Conservation (phyloP, 768 basidiomycete species). For the Chalciporus piperatus region DNA sequence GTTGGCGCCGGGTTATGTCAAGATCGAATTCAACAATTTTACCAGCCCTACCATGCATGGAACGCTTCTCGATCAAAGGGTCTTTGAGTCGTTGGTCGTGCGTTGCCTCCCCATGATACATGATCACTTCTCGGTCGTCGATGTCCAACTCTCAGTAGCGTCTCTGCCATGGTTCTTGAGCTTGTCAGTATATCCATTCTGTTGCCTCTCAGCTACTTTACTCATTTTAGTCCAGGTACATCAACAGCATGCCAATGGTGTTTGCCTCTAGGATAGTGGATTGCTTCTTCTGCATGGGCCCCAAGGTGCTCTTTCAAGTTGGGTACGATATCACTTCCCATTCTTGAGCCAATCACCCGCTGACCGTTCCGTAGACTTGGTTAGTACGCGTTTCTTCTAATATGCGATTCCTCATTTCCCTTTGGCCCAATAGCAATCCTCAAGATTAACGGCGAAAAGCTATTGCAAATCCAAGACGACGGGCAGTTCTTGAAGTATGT, state of each 20-base stretch:
- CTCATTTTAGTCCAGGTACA: conserved; percentile 49
- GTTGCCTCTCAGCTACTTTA: not conserved
- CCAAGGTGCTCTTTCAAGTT: conserved; percentile 97
- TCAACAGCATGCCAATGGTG: conserved; percentile 95
- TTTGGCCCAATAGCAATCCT: conserved; percentile 67
- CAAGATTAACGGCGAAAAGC: conserved; percentile 93
- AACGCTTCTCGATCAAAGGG: conserved; percentile 95
- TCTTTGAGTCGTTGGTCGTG: conserved; percentile 92
- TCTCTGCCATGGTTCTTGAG: conserved; percentile 98
- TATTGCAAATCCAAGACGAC: conserved; percentile 93
- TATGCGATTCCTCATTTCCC: conserved; percentile 10
- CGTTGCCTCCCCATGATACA: conserved; percentile 90
- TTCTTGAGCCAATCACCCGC: not conserved
- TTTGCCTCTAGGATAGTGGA: conserved; percentile 98
- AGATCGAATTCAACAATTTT: conserved; percentile 2
- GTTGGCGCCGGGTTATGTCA: conserved; percentile 15
- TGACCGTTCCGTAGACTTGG: conserved; percentile 46
- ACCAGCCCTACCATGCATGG: conserved; percentile 95
- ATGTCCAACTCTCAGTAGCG: conserved; percentile 95
- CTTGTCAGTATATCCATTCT: conserved; percentile 57
- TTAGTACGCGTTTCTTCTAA: conserved; percentile 31
- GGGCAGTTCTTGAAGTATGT: conserved; percentile 91
- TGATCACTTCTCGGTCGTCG: conserved; percentile 86
- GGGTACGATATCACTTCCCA: conserved; percentile 50
- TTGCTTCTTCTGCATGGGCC: conserved; percentile 98